Conservation (phyloP, 192 early-diverging fungal species). For the Backusella psychrophila region DNA sequence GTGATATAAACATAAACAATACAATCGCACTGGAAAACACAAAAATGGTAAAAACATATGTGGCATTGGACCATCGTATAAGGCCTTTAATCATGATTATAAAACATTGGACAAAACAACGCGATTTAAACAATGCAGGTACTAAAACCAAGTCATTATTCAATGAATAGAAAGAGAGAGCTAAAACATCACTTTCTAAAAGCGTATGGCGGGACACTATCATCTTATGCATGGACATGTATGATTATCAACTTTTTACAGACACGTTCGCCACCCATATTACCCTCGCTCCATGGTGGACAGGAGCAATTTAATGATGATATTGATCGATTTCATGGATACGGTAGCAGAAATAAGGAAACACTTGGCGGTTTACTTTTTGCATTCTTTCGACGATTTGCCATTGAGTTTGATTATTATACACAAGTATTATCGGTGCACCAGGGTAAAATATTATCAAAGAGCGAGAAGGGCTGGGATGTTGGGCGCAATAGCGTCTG, state of each 20-base stretch:
- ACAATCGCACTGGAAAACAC: conserved; percentile 88
- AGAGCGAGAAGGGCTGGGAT: conserved; percentile 89
- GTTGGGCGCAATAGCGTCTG: conserved; percentile 58
- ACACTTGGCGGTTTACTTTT: conserved; percentile 77
- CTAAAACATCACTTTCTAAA: conserved; percentile 9
- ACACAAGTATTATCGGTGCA: conserved; percentile 76
- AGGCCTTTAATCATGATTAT: conserved; percentile 85
- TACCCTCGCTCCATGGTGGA: conserved; percentile 82
- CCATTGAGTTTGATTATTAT: conserved; percentile 83
- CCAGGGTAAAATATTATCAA: conserved; percentile 73
- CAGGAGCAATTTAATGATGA: conserved; percentile 76
- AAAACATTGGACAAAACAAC: conserved; percentile 87
- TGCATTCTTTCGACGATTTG: conserved; percentile 81
- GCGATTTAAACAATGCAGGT: conserved; percentile 88
- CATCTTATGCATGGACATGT: conserved; percentile 93
- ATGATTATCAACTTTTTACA: conserved; percentile 93
- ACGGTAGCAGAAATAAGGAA: conserved; percentile 68
- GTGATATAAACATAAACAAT: conserved; percentile 95
- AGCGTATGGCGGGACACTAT: conserved; percentile 91
- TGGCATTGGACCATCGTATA: conserved; percentile 81
- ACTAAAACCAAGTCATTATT: background rate
- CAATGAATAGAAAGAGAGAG: background rate
- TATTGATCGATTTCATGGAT: conserved; percentile 60
- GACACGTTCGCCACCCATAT: conserved; percentile 82
- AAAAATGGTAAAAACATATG: conserved; percentile 84